These are phyloP conservation scores for Dictyostelium intermedium DNA, from an alignment of 78 protist species.

Conservation along the genomic window DNA sequence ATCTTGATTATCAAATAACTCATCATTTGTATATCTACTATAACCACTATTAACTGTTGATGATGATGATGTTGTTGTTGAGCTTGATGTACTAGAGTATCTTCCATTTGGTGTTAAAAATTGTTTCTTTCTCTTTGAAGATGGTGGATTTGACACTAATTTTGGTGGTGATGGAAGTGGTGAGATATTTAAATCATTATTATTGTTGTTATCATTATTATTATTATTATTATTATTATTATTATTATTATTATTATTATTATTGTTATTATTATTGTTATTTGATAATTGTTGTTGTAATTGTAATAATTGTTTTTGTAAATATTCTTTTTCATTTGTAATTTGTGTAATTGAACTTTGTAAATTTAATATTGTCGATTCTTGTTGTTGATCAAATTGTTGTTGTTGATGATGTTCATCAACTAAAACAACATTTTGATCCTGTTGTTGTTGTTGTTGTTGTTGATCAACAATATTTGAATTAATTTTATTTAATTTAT, in stretches of 20 bases:
- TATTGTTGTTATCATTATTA: neutral
- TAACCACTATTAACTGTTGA: neutral
- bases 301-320: conserved; percentile 11
- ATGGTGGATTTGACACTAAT: neutral
- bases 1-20: neutral
- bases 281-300: neutral
- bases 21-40: conserved; percentile 1
- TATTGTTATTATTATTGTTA: neutral
- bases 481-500: neutral
- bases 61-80: no score
- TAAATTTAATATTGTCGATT: neutral
- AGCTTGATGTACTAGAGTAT: neutral
- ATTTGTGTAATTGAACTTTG: neutral
- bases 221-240: neutral
- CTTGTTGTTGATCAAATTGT: neutral
- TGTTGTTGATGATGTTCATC: neutral
- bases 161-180: neutral
- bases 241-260: neutral
- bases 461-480: neutral
- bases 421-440: neutral
- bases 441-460: neutral
- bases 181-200: neutral
- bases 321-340: neutral
- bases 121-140: neutral
- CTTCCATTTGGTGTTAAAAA: neutral